Conservation (phyloP, 768 basidiomycete genomes). For the Cystofilobasidium macerans region DNA sequence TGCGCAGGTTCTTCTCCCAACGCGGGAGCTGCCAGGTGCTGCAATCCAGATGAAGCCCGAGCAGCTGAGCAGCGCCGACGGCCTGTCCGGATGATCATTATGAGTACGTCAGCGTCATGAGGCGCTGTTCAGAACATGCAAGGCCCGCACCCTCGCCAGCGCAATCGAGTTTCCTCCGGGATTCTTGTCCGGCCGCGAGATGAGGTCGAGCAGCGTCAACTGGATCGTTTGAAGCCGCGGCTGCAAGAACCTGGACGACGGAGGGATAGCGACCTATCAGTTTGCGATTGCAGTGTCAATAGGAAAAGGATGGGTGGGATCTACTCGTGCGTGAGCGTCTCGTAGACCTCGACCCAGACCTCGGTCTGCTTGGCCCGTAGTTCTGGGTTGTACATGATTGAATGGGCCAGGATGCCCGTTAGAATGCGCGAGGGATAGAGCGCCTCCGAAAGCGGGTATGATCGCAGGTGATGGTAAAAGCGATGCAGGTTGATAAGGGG, state of each 20-base stretch:
- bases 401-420: conserved; percentile 17
- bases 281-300: too few relatives aligned
- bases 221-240: conserved; percentile 27
- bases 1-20: conserved; percentile 21
- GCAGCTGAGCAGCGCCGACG: conserved; percentile 25
- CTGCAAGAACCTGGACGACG: conserved; percentile 1
- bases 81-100: background rate
- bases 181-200: conserved; percentile 24
- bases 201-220: conserved; percentile 23
- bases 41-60: conserved; percentile 28
- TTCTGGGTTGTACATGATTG: conserved; percentile 12
- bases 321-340: conserved; percentile 16
- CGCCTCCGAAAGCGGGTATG: background rate
- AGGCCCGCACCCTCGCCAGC: conserved; percentile 1
- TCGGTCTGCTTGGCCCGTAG: background rate
- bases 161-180: conserved; percentile 25
- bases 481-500: conserved; percentile 23
- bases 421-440: conserved; percentile 16
- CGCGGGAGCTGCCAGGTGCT: conserved; percentile 21
- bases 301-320: background rate
- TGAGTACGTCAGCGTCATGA: too few relatives aligned
- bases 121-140: too few relatives aligned
- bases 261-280: background rate
- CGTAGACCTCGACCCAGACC: conserved; percentile 21
- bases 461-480: conserved; percentile 11